These are phyloP conservation scores for Ophiostoma sp. DNA, from an alignment of 2,329 filamentous ascomycete genomes.

Conservation along the genomic window DNA sequence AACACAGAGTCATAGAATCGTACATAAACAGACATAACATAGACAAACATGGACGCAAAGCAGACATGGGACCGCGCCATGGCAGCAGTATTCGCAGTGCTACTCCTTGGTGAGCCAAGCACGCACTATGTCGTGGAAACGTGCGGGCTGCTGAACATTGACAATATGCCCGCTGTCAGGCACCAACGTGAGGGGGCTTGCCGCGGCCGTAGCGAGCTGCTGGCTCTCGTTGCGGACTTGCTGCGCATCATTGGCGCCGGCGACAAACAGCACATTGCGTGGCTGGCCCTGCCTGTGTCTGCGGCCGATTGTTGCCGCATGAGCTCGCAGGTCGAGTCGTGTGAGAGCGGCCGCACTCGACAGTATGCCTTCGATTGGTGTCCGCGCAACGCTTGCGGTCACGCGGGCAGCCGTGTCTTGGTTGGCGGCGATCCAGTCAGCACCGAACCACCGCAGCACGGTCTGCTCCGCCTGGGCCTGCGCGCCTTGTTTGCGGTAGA, in stretches of 20 bases:
- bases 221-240: conserved; percentile 18
- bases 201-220: conserved; percentile 14
- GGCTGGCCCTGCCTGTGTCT: background rate
- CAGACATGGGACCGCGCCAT: conserved; percentile 8
- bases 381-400: conserved; percentile 17
- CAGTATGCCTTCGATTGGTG: conserved; percentile 16
- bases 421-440: background rate
- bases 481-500: conserved; percentile 7
- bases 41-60: background rate
- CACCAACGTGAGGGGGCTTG: conserved; percentile 14
- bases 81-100: background rate
- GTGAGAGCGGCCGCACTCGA: conserved; percentile 17
- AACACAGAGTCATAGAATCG: background rate
- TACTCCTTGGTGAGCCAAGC: conserved; percentile 9
- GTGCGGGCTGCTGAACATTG: conserved; percentile 19
- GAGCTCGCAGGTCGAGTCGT: conserved; percentile 15
- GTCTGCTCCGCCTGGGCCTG: conserved; percentile 17
- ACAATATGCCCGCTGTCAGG: conserved; percentile 19
- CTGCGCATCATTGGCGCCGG: conserved; percentile 15
- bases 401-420: background rate
- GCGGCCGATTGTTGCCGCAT: background rate
- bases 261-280: conserved; percentile 16
- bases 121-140: conserved; percentile 18
- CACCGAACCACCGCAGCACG: conserved; percentile 20
- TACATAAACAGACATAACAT: background rate